phyloP scores from a whole-genome alignment of 2,329 filamentous ascomycete species.

The Cladobotryum mycophilum region DNA sequence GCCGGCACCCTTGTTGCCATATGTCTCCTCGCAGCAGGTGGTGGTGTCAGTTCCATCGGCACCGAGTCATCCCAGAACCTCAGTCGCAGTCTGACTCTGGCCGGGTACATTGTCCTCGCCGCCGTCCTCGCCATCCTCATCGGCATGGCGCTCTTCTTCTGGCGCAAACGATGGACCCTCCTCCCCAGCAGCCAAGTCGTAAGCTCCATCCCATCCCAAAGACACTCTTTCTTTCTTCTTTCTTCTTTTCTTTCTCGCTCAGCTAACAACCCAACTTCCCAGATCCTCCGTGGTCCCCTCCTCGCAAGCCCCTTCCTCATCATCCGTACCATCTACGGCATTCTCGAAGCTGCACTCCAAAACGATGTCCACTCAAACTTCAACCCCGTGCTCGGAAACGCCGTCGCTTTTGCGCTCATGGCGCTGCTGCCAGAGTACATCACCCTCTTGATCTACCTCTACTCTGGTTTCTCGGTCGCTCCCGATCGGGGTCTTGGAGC shows the following conservation, averaged over 20 bases:
- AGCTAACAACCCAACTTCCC: too few relatives aligned
- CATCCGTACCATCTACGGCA: conserved; percentile 17
- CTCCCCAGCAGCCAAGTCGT: conserved; percentile 15
- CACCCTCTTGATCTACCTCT: conserved; percentile 12
- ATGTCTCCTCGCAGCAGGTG: conserved; percentile 15
- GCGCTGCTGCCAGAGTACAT: conserved; percentile 15
- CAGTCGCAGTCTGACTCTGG: conserved; percentile 16
- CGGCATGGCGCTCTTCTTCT: conserved; percentile 14
- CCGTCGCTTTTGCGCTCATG: conserved; percentile 13
- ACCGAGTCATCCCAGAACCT: background rate
- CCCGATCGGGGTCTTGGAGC: conserved; percentile 5
- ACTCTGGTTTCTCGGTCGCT: conserved; percentile 13
- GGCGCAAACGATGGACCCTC: conserved; percentile 9
- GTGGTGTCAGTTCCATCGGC: conserved; percentile 14
- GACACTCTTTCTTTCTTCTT: too few relatives aligned
- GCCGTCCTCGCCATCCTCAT: conserved; percentile 14
- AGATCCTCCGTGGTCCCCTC: conserved; percentile 16
- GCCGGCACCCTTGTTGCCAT: conserved; percentile 14
- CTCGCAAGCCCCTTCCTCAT: conserved; percentile 17
- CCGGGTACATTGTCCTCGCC: conserved; percentile 19
- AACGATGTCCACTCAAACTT: conserved; percentile 7
- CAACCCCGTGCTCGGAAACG: conserved; percentile 15
- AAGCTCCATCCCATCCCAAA: background rate
- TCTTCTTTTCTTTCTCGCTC: too few relatives aligned
- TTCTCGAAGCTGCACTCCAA: conserved; percentile 15